phyloP scores from a whole-genome alignment of 129 eudicot genomes.

The Flaveria brownii region DNA sequence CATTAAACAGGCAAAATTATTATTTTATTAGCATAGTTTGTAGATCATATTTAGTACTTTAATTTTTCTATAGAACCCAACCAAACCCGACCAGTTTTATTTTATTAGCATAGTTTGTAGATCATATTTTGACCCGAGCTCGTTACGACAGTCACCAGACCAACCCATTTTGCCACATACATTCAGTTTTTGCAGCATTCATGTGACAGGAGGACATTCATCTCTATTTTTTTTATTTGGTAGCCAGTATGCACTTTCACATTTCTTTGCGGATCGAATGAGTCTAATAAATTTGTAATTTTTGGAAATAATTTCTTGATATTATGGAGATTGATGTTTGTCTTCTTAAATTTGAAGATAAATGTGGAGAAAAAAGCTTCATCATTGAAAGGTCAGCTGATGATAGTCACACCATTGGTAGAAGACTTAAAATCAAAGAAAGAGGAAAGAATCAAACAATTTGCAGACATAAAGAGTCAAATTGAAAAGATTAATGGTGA shows the following conservation, averaged over 20 bases:
- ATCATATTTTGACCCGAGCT: conserved; percentile 2
- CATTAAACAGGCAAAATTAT: background rate
- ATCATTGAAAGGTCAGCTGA: conserved; percentile 69
- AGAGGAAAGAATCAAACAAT: conserved; percentile 63
- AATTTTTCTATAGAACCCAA: background rate
- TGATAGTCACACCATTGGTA: conserved; percentile 55
- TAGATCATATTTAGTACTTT: background rate
- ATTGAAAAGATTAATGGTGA: conserved; percentile 61
- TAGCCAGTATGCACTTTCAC: conserved; percentile 18
- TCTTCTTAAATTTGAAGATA: conserved; percentile 37
- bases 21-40: background rate
- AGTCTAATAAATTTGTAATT: conserved; percentile 9
- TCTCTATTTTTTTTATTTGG: background rate
- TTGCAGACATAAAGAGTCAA: conserved; percentile 62
- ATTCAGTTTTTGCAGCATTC: background rate
- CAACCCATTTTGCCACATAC: background rate
- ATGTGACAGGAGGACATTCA: background rate
- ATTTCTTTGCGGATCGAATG: background rate
- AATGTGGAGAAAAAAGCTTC: conserved; percentile 53
- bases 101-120: background rate
- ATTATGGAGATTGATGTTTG: background rate
- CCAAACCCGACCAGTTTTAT: background rate
- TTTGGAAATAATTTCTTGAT: conserved; percentile 21
- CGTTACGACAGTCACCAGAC: background rate
- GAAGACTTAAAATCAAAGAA: conserved; percentile 62